phyloP scores from a whole-genome alignment of 2,329 filamentous ascomycete genomes.

The Neoscytalidium dimidiatum region DNA sequence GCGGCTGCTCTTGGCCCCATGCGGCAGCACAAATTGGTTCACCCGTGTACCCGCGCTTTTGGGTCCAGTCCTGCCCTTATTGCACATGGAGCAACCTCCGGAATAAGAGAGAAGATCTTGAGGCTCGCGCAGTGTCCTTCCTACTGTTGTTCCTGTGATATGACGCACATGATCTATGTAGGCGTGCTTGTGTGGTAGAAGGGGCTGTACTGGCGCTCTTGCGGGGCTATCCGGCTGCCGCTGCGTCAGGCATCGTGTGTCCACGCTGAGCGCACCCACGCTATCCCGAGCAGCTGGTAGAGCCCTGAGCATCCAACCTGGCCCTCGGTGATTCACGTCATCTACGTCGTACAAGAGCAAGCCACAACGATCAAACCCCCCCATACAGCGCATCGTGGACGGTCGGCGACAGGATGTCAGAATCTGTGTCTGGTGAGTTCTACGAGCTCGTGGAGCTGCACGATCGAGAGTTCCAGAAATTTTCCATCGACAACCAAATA shows the following conservation, averaged over 20 bases:
- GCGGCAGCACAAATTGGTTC: slow-evolving; percentile 16
- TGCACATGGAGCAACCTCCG: slow-evolving; percentile 13
- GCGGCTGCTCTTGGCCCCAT: slow-evolving; percentile 14
- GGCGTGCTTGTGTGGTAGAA: slow-evolving; percentile 14
- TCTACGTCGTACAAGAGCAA: slow-evolving; percentile 18
- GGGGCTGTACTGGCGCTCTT: slow-evolving; percentile 19
- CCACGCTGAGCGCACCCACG: slow-evolving; percentile 16
- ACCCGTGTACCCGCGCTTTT: slow-evolving; percentile 9
- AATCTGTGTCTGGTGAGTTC: slow-evolving; percentile 17
- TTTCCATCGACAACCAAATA: slow-evolving; percentile 38
- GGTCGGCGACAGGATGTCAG: slow-evolving; percentile 19
- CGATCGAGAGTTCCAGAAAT: slow-evolving; percentile 41
- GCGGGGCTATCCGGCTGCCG: slow-evolving; percentile 19
- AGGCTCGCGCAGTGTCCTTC: slow-evolving; percentile 1
- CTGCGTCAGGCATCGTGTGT: slow-evolving; percentile 21
- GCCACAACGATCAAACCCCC: not conserved
- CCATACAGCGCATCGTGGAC: not conserved
- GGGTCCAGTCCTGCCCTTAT: slow-evolving; percentile 3
- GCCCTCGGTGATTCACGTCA: slow-evolving; percentile 18
- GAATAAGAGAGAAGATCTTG: slow-evolving; percentile 5
- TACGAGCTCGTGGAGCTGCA: slow-evolving; percentile 32
- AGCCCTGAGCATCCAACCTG: slow-evolving; percentile 12
- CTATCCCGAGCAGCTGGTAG: slow-evolving; percentile 20
- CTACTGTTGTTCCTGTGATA: slow-evolving; percentile 12
- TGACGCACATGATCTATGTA: slow-evolving; percentile 16